These are phyloP conservation scores for Boletus calvinii DNA, from an alignment of 1,284 basidiomycete species.

Conservation along the genomic window DNA sequence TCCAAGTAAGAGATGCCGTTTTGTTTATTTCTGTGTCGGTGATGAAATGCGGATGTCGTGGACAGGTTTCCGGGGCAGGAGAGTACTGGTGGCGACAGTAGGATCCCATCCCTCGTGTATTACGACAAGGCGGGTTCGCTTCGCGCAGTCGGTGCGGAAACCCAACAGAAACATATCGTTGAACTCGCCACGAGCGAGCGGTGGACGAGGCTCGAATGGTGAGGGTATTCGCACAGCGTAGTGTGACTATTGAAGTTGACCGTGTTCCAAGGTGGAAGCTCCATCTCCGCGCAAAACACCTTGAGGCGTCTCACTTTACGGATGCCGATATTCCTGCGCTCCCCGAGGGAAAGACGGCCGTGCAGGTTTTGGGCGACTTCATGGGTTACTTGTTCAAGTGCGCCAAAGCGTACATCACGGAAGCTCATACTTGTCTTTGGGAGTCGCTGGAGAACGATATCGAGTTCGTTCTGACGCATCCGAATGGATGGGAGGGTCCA, in stretches of 20 bases:
- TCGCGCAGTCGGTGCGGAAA: conserved; percentile 50
- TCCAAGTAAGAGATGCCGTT: conserved; percentile 31
- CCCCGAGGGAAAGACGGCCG: conserved; percentile 42
- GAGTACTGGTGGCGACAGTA: conserved; percentile 40
- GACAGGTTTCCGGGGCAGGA: conserved; percentile 42
- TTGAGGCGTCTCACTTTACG: conserved; percentile 24
- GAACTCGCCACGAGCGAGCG: conserved; percentile 41
- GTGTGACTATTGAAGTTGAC: not conserved
- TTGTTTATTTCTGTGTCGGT: not conserved
- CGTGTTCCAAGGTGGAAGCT: conserved; percentile 53
- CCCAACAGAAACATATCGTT: conserved; percentile 37
- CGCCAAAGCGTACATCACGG: conserved; percentile 44
- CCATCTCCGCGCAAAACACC: conserved; percentile 42
- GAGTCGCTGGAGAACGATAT: conserved; percentile 30
- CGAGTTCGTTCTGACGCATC: conserved; percentile 40
- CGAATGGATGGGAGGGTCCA: conserved; percentile 43
- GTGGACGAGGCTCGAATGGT: conserved; percentile 51
- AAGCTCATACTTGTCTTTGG: conserved; percentile 42
- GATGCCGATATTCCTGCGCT: conserved; percentile 40
- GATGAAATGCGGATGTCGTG: not conserved
- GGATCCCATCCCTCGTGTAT: conserved; percentile 53
- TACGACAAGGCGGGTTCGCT: conserved; percentile 45
- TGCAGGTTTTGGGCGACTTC: conserved; percentile 52
- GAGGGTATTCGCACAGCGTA: not conserved
- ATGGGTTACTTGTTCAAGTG: conserved; percentile 47